Evolutionary conservation across 352 stramenopile genomes (phyloP).

Genomic region (Pythium aquatile): DNA sequence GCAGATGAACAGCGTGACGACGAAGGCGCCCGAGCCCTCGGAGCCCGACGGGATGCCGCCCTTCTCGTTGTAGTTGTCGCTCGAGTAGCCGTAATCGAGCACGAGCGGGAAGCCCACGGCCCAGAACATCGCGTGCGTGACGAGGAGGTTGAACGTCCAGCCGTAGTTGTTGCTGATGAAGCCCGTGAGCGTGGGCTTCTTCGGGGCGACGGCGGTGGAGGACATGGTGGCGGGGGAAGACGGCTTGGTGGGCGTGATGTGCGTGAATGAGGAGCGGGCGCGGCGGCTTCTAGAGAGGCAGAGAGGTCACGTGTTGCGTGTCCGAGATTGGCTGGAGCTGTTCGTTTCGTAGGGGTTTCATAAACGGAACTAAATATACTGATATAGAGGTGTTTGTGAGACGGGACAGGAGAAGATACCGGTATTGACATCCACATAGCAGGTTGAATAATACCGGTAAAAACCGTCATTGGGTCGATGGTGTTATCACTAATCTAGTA

Average conservation of each 20-base stretch:
- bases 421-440: too few relatives aligned
- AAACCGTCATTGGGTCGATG: neutral
- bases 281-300: neutral
- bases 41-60: slow-evolving; percentile 75
- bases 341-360: neutral
- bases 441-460: neutral
- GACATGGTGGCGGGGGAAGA: neutral
- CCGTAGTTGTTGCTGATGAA: slow-evolving; percentile 75
- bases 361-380: slow-evolving; percentile 1
- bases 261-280: neutral
- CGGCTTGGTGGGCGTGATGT: neutral
- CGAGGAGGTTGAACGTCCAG: slow-evolving; percentile 86
- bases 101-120: slow-evolving; percentile 73
- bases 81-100: slow-evolving; percentile 82
- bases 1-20: slow-evolving; percentile 84
- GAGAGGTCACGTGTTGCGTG: neutral
- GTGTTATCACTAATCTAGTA: neutral
- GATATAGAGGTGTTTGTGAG: neutral
- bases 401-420: neutral
- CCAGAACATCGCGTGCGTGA: slow-evolving; percentile 82
- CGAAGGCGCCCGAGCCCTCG: slow-evolving; percentile 70
- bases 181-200: slow-evolving; percentile 39
- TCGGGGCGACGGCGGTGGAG: slow-evolving; percentile 14
- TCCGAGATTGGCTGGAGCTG: slow-evolving; percentile 1
- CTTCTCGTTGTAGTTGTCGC: slow-evolving; percentile 65